These are phyloP conservation scores for Knoxia roxburghii DNA, from an alignment of 257 asterid species.

Conservation along the genomic window DNA sequence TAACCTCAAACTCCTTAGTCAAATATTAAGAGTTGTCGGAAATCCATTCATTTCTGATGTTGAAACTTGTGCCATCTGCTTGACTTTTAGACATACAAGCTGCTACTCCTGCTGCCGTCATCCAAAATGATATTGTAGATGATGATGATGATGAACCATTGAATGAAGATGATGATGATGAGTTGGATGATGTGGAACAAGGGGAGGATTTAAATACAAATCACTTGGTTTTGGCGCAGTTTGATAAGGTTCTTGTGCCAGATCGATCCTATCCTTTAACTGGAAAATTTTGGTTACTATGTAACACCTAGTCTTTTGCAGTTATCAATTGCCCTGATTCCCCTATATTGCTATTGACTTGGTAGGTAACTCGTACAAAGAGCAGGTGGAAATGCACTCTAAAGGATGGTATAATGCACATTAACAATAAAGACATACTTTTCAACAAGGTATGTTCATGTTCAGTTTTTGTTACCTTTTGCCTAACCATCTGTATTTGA, in stretches of 20 bases:
- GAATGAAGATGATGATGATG: constrained; percentile 94
- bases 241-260: constrained; percentile 58
- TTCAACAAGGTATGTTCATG: constrained; percentile 43
- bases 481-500: not conserved
- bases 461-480: not conserved
- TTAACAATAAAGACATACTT: constrained; percentile 82
- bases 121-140: constrained; percentile 56
- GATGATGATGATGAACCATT: constrained; percentile 89
- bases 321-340: not conserved
- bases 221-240: constrained; percentile 91
- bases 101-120: constrained; percentile 82
- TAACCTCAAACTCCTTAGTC: constrained; percentile 18
- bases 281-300: not conserved
- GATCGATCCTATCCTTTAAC: not conserved
- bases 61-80: constrained; percentile 16
- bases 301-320: not conserved
- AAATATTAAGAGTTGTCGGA: not conserved
- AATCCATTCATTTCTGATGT: constrained; percentile 14
- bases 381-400: constrained; percentile 97
- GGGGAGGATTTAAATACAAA: constrained; percentile 79
- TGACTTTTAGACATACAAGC: constrained; percentile 57
- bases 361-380: constrained; percentile 90
- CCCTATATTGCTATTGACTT: constrained; percentile 5
- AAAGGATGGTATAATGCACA: constrained; percentile 97
- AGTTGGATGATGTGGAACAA: constrained; percentile 75